phyloP scores from a whole-genome alignment of 345 rosid species.

The Isatis tinctoria region DNA sequence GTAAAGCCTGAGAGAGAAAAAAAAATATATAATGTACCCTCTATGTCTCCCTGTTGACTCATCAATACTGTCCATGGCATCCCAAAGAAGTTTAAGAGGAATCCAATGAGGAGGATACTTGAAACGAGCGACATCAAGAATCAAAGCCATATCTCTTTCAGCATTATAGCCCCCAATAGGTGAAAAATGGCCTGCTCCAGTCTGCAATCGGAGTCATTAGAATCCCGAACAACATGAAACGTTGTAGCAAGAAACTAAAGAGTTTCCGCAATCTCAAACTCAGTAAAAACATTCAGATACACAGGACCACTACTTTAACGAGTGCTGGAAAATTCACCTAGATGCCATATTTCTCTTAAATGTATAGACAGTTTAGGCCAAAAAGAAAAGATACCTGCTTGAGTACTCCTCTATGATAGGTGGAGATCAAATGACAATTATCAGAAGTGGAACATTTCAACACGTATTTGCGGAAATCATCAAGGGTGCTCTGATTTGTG shows the following conservation, averaged over 20 bases:
- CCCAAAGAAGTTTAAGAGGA: constrained; percentile 91
- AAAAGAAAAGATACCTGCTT: constrained; percentile 50
- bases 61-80: constrained; percentile 75
- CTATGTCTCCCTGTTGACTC: constrained; percentile 63
- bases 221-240: background rate
- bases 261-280: background rate
- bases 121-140: constrained; percentile 95
- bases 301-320: background rate
- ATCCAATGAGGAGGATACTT: constrained; percentile 99
- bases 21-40: constrained; percentile 47
- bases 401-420: constrained; percentile 66
- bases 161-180: constrained; percentile 96
- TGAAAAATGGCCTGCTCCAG: constrained; percentile 92
- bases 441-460: constrained; percentile 65
- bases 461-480: constrained; percentile 67
- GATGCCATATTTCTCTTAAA: background rate
- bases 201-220: constrained; percentile 42
- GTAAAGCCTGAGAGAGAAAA: background rate
- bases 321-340: background rate
- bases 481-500: constrained; percentile 66
- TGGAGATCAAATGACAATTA: constrained; percentile 69
- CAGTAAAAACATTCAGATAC: background rate
- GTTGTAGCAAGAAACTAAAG: background rate
- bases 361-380: background rate
- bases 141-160: constrained; percentile 87